Evolutionary conservation across 2,329 filamentous ascomycete genomes (phyloP).

Genomic region (Aspergillus pseudotamarii): DNA sequence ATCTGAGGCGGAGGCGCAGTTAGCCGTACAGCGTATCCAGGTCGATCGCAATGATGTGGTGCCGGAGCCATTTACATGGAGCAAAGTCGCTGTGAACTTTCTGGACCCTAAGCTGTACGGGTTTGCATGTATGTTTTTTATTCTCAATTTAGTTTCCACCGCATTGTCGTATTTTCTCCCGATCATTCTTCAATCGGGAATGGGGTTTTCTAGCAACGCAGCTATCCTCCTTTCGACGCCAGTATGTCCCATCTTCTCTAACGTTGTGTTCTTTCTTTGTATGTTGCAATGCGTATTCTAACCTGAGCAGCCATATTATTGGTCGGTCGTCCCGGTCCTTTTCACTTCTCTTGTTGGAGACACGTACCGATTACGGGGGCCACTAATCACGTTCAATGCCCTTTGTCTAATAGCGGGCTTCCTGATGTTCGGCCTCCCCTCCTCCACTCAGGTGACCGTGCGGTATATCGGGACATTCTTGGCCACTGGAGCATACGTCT

Average conservation of each 20-base stretch:
- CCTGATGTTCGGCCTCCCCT: conserved; percentile 64
- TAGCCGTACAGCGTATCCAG: conserved; percentile 62
- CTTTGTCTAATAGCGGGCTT: conserved; percentile 65
- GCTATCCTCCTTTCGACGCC: conserved; percentile 67
- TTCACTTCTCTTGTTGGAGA: conserved; percentile 66
- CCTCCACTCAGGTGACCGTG: conserved; percentile 56
- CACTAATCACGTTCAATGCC: conserved; percentile 67
- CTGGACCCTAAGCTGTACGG: conserved; percentile 65
- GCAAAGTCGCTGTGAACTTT: conserved; percentile 59
- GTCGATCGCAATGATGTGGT: conserved; percentile 63
- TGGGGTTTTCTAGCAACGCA: conserved; percentile 56
- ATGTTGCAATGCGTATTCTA: neutral
- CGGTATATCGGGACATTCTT: conserved; percentile 68
- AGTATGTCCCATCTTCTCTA: conserved; percentile 24
- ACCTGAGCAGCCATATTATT: conserved; percentile 61
- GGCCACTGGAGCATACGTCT: conserved; percentile 68
- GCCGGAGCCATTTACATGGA: conserved; percentile 59
- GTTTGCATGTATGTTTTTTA: conserved; percentile 66
- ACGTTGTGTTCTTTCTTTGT: neutral
- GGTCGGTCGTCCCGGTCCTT: conserved; percentile 65
- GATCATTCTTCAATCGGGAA: conserved; percentile 57
- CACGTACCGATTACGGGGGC: conserved; percentile 60
- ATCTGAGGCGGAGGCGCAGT: conserved; percentile 55
- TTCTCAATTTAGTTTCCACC: conserved; percentile 68
- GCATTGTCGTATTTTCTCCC: conserved; percentile 68